Conservation (phyloP, 2,329 filamentous ascomycete genomes). For the Moelleriella libera region DNA sequence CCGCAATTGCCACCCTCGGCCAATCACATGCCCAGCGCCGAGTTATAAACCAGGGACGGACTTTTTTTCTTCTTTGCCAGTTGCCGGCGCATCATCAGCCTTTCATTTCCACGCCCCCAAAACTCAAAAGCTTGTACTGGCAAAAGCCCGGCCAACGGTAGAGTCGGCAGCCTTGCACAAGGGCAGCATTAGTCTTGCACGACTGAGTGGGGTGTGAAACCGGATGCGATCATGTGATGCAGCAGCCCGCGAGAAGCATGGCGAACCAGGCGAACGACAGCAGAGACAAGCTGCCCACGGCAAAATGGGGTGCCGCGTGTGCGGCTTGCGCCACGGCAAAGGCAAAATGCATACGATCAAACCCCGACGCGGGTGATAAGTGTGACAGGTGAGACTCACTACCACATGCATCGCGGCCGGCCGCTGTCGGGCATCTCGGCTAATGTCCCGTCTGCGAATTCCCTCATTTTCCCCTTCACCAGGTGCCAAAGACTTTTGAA, state of each 20-base stretch:
- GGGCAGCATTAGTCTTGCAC: neutral
- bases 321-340: slow-evolving; percentile 33
- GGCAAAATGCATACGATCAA: slow-evolving; percentile 33
- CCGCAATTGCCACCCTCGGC: slow-evolving; percentile 1
- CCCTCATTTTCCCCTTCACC: neutral
- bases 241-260: slow-evolving; percentile 1
- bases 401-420: neutral
- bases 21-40: slow-evolving; percentile 3
- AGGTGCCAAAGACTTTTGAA: slow-evolving; percentile 35
- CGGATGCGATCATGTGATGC: slow-evolving; percentile 3
- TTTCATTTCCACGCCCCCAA: neutral
- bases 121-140: neutral
- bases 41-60: slow-evolving; percentile 4
- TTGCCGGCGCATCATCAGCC: neutral
- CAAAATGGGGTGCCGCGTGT: slow-evolving; percentile 36
- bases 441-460: neutral
- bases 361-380: slow-evolving; percentile 20
- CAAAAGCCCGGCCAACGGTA: slow-evolving; percentile 8
- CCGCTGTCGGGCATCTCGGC: neutral
- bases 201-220: neutral
- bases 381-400: slow-evolving; percentile 26
- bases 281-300: slow-evolving; percentile 17
- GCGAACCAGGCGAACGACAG: slow-evolving; percentile 1
- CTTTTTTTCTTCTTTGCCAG: slow-evolving; percentile 2
- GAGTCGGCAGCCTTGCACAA: slow-evolving; percentile 1